These are phyloP conservation scores for Astrocystis sublimbata DNA, from an alignment of 495 filamentous ascomycete species.

Conservation along the genomic window DNA sequence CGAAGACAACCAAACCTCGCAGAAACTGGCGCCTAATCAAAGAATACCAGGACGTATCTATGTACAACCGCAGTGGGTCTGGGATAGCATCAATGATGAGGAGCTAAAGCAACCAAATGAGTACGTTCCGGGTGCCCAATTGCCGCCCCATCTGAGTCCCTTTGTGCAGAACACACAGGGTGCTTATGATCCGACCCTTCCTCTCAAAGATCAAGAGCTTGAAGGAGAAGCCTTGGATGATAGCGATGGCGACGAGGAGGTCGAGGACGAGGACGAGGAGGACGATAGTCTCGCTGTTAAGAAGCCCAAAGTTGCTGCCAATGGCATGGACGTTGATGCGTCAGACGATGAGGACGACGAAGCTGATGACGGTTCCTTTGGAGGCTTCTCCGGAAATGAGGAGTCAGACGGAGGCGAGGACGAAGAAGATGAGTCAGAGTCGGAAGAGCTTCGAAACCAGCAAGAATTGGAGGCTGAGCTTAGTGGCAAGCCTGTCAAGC, in stretches of 20 bases:
- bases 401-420: slow-evolving; percentile 39
- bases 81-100: slow-evolving; percentile 91
- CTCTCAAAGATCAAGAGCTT: slow-evolving; percentile 77
- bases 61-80: slow-evolving; percentile 96
- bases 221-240: slow-evolving; percentile 74
- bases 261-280: slow-evolving; percentile 44
- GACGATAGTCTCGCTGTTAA: slow-evolving; percentile 41
- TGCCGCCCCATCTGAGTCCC: slow-evolving; percentile 93
- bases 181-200: slow-evolving; percentile 82
- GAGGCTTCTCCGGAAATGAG: slow-evolving; percentile 46
- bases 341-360: slow-evolving; percentile 42
- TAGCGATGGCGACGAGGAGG: slow-evolving; percentile 57
- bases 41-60: slow-evolving; percentile 88
- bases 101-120: slow-evolving; percentile 83
- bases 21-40: slow-evolving; percentile 54
- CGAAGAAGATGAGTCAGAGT: slow-evolving; percentile 49
- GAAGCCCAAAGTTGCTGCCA: slow-evolving; percentile 42
- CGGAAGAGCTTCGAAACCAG: slow-evolving; percentile 61
- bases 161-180: slow-evolving; percentile 87
- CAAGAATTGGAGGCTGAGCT: slow-evolving; percentile 91
- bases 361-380: slow-evolving; percentile 40
- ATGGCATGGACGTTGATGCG: slow-evolving; percentile 49
- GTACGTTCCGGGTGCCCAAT: slow-evolving; percentile 83
- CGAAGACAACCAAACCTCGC: slow-evolving; percentile 57
- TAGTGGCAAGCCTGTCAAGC: slow-evolving; percentile 49